A percentile compares a stretch with the other conserved stretches of the same genome.
Evolutionary conservation across 2,329 filamentous ascomycete species (phyloP).

Genomic region (Aspergillus novoparasiticus): DNA sequence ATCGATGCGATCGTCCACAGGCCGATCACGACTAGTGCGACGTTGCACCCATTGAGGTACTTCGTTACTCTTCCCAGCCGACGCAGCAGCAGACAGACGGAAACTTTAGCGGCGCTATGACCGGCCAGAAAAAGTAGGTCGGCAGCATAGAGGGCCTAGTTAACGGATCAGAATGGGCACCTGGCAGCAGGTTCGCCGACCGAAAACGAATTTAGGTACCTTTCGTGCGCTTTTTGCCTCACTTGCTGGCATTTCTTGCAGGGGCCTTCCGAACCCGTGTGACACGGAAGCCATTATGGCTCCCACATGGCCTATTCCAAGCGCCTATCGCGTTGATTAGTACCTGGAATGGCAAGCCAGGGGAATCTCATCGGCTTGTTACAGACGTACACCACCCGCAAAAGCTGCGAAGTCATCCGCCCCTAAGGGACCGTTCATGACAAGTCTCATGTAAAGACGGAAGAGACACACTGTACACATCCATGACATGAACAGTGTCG

Average conservation of each 20-base stretch:
- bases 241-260: no score
- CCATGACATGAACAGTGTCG: slow-evolving; percentile 27
- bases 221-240: no score
- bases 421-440: slow-evolving; percentile 28
- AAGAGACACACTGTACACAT: slow-evolving; percentile 22
- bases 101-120: not conserved
- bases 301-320: slow-evolving; percentile 27
- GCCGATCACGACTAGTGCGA: not conserved
- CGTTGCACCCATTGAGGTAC: not conserved
- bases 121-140: no score
- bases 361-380: not conserved
- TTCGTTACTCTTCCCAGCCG: not conserved
- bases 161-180: no score
- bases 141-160: no score
- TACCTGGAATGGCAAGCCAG: not conserved
- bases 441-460: slow-evolving; percentile 25
- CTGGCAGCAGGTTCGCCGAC: no score
- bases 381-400: slow-evolving; percentile 18
- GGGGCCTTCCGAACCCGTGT: slow-evolving; percentile 26
- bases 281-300: slow-evolving; percentile 24
- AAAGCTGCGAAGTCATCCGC: slow-evolving; percentile 25
- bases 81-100: not conserved
- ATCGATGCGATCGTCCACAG: not conserved
- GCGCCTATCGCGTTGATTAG: slow-evolving; percentile 4
- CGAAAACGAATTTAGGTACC: no score